Percentiles rank a stretch among this genome's conserved stretches.
Evolutionary conservation across 2,329 filamentous ascomycete genomes (phyloP).

Genomic region (Exophiala calicioides): DNA sequence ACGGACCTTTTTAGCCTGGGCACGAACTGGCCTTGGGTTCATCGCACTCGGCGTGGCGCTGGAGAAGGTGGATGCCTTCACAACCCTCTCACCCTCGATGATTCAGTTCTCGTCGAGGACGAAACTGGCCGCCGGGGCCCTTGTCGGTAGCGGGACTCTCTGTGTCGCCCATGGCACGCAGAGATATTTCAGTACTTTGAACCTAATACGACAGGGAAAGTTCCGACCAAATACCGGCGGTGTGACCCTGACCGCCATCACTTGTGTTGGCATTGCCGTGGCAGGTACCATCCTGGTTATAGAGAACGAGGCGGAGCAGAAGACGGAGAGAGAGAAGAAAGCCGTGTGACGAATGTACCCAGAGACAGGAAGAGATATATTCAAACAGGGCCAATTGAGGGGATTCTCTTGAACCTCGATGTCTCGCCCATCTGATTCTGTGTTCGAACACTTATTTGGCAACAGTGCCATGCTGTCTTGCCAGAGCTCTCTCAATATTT

Average conservation of each 20-base stretch:
- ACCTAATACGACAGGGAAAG: conserved; percentile 45
- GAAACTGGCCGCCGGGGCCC: conserved; percentile 43
- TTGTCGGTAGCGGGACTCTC: conserved; percentile 49
- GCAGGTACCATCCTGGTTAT: conserved; percentile 17
- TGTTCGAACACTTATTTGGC: conserved; percentile 1
- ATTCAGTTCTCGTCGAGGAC: conserved; percentile 26
- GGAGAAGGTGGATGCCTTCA: conserved; percentile 41
- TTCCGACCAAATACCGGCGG: conserved; percentile 36
- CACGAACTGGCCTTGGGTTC: conserved; percentile 54
- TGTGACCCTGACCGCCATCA: conserved; percentile 20
- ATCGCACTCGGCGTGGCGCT: conserved; percentile 55
- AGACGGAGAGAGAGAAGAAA: conserved; percentile 2
- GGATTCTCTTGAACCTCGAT: not conserved
- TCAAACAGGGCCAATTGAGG: no score
- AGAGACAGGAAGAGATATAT: no score
- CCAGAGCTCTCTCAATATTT: conserved; percentile 34
- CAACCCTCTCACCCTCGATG: conserved; percentile 19
- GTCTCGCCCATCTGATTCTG: not conserved
- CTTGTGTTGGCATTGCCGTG: conserved; percentile 20
- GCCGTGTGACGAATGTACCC: no score
- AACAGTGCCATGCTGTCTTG: conserved; percentile 2
- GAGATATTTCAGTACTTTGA: conserved; percentile 50
- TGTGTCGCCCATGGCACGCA: conserved; percentile 51
- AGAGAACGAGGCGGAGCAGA: conserved; percentile 16
- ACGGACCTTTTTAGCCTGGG: conserved; percentile 56